Evolutionary conservation across 768 basidiomycete genomes (phyloP), one percentile per base, ranked within the genome.

Genomic region (Melanogaster broomeanus): DNA sequence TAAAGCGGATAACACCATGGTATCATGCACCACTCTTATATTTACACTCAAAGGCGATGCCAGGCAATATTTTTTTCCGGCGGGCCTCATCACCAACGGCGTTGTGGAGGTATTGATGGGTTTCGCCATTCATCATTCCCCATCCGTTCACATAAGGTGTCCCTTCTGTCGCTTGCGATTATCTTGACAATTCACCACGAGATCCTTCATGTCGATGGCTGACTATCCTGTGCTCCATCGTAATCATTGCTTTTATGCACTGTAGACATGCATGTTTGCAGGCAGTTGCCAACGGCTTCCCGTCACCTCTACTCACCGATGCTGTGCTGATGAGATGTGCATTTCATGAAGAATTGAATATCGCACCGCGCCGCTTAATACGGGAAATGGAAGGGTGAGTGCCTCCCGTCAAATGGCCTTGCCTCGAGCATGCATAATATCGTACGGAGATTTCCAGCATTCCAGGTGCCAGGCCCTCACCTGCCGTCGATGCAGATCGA

Each of bases 261-360:
- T 53, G n/a, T 51, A 54, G 40, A 56, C 56, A 8, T 56, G 58
- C 64, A 58, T 62, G 64, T 58, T 45, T 39, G 24, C 58, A 61
- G 45, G 47, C 6, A 33, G 39, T 15, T 8, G 39, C n/a, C 31
- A 46, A 25, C 27, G 22, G 45, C 35, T 41, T 40, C 11, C 19
- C 16, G 22, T 31, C 13, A 9, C 24, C 34, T 35, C 49, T 8
- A 15, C 49, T 50, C 16, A 34, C 24, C 4, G 22, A 42, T 42
- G 41, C 11, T 11, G 39, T 31, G 41, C 25, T 43, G 27, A 11
- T 5, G 18, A 18, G 24, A 44, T 33, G 30, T 31, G 28, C 43
- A 25, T 38, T n/a, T 21, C 47, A 40, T 37, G n/a, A 30, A 40
- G 31, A 42, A 43, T 49, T 52, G 52, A 31, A 45, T 4, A 18